Conservation (phyloP, 441 rosid species). For the Biscutella laevigata region DNA sequence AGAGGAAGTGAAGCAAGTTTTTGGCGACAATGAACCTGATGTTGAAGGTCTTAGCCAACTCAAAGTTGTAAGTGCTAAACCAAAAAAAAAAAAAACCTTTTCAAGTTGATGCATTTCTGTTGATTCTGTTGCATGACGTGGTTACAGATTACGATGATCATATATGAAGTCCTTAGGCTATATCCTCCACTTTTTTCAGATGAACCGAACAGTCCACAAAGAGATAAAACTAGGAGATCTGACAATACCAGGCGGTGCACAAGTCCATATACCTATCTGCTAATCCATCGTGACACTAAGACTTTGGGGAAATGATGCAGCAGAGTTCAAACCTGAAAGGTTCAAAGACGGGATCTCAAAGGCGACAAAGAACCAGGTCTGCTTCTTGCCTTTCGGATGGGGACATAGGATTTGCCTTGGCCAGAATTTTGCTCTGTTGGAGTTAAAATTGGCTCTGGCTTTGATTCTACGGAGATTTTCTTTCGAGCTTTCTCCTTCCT, state of each 20-base stretch:
- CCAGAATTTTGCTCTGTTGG: slow-evolving; percentile 11
- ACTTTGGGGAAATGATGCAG: slow-evolving; percentile 17
- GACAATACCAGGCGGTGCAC: slow-evolving; percentile 11
- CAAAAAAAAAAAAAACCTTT: not conserved
- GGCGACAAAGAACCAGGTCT: slow-evolving; percentile 20
- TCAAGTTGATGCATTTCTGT: not conserved
- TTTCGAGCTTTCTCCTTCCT: slow-evolving; percentile 19
- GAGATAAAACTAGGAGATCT: slow-evolving; percentile 21
- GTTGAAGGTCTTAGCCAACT: slow-evolving; percentile 17
- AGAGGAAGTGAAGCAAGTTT: slow-evolving; percentile 18
- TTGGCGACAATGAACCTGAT: not conserved
- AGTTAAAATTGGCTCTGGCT: slow-evolving; percentile 16
- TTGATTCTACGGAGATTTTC: slow-evolving; percentile 17
- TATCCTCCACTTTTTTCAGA: slow-evolving; percentile 23
- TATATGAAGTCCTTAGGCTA: slow-evolving; percentile 33
- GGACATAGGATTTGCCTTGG: slow-evolving; percentile 23
- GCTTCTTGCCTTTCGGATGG: slow-evolving; percentile 20
- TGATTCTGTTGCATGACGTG: not conserved
- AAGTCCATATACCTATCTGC: slow-evolving; percentile 8
- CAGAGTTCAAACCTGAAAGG: slow-evolving; percentile 21
- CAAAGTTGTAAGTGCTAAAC: slow-evolving; percentile 17
- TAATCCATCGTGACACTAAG: slow-evolving; percentile 15
- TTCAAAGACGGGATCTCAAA: slow-evolving; percentile 21
- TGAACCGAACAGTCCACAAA: slow-evolving; percentile 5
- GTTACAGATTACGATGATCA: slow-evolving; percentile 26